Percentiles rank a stretch among this genome's conserved stretches.
These are phyloP conservation scores for Rhizomucor pusillus DNA, from an alignment of 371 early-diverging fungal species.

Conservation along the genomic window DNA sequence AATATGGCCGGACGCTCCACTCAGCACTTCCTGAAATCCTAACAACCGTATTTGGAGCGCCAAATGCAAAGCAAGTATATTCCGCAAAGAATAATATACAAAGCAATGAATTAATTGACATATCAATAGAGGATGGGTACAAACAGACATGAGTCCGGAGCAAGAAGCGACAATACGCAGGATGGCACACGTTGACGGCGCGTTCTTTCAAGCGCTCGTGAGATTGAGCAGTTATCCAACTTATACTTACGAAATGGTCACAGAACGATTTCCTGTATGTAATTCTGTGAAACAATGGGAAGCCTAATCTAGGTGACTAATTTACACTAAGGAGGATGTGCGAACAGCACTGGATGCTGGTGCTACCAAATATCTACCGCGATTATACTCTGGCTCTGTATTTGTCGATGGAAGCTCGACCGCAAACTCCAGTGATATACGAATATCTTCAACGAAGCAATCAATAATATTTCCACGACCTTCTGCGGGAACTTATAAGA, in stretches of 20 bases:
- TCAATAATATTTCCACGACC: slow-evolving; percentile 23
- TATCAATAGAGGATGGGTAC: slow-evolving; percentile 33
- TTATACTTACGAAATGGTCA: slow-evolving; percentile 26
- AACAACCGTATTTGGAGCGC: slow-evolving; percentile 34
- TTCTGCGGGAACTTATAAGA: slow-evolving; percentile 19
- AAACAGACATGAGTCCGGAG: slow-evolving; percentile 18
- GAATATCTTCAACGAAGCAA: slow-evolving; percentile 30
- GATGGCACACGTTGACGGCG: slow-evolving; percentile 18
- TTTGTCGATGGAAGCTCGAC: slow-evolving; percentile 7
- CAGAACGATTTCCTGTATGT: slow-evolving; percentile 31
- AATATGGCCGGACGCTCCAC: slow-evolving; percentile 14
- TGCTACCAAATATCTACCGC: slow-evolving; percentile 28
- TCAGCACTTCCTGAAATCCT: slow-evolving; percentile 26
- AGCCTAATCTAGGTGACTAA: not conserved
- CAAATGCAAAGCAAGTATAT: slow-evolving; percentile 24
- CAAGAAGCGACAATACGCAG: slow-evolving; percentile 22
- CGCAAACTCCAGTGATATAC: slow-evolving; percentile 14
- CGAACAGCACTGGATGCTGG: slow-evolving; percentile 26
- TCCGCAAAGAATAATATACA: not conserved
- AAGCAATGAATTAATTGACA: not conserved
- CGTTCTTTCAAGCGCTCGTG: slow-evolving; percentile 25
- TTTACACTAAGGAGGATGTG: slow-evolving; percentile 25
- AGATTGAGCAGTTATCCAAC: slow-evolving; percentile 18
- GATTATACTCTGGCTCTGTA: slow-evolving; percentile 22
- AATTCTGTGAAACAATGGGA: not conserved